Percentiles rank a stretch among this genome's conserved stretches.
These are phyloP conservation scores for Brachypodium distachyon DNA, from an alignment of 202 grass and related monocot genomes.

Conservation along the genomic window DNA sequence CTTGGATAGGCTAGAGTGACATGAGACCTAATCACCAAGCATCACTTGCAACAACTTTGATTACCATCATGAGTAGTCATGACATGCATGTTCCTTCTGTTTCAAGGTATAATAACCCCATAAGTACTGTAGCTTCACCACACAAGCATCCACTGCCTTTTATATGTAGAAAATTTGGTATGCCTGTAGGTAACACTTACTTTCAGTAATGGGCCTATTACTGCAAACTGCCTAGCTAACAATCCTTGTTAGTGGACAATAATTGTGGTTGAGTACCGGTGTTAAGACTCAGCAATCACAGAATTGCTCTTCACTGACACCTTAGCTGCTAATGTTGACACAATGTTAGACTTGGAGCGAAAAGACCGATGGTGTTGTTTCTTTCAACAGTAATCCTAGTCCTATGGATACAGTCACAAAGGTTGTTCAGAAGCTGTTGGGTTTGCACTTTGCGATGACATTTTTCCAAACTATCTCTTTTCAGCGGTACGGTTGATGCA, in stretches of 20 bases:
- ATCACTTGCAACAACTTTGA: conserved; percentile 45
- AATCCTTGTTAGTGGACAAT: conserved; percentile 15
- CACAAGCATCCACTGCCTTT: neutral
- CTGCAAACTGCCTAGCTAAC: conserved; percentile 33
- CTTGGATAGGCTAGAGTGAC: conserved; percentile 39
- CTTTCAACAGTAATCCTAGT: conserved; percentile 2
- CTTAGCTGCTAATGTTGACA: conserved; percentile 26
- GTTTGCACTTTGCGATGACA: neutral
- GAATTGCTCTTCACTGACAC: conserved; percentile 13
- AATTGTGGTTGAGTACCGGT: conserved; percentile 21
- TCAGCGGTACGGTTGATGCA: neutral
- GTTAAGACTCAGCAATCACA: conserved; percentile 32
- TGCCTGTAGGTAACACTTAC: conserved; percentile 15
- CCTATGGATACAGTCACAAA: neutral
- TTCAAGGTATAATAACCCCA: conserved; percentile 31
- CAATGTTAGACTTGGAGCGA: neutral
- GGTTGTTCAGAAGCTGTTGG: conserved; percentile 23
- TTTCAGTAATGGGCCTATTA: conserved; percentile 28
- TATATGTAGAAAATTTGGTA: neutral
- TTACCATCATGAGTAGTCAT: conserved; percentile 37
- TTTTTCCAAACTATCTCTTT: neutral
- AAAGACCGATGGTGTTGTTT: conserved; percentile 6
- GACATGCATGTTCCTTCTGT: conserved; percentile 37
- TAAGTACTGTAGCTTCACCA: conserved; percentile 5
- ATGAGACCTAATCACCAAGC: conserved; percentile 48